Evolutionary conservation across 169 alveolate species (phyloP).

Genomic region (Cryptosporidium sp.): DNA sequence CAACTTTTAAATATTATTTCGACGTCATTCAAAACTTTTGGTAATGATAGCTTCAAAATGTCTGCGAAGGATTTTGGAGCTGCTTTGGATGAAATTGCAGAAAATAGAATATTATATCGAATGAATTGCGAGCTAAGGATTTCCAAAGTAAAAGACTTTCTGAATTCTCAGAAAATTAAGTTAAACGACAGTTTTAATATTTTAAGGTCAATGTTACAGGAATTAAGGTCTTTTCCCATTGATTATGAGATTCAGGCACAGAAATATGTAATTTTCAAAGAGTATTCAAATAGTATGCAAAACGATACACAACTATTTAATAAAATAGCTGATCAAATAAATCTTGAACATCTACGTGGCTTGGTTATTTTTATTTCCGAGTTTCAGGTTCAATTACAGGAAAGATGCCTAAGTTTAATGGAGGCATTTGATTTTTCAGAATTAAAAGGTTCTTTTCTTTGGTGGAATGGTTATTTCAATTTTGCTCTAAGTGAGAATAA

Average conservation of each 20-base stretch:
- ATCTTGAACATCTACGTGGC: background rate
- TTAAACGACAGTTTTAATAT: background rate
- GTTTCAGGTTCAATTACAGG: background rate
- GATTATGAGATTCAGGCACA: background rate
- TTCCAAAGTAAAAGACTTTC: background rate
- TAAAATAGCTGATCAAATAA: background rate
- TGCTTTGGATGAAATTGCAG: slow-evolving; percentile 8
- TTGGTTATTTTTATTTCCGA: background rate
- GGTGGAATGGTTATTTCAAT: background rate
- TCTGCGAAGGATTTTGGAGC: slow-evolving; percentile 6
- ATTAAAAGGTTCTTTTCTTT: background rate
- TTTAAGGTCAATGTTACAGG: background rate
- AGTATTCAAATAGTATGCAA: background rate
- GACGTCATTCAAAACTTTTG: slow-evolving; percentile 2
- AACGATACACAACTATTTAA: background rate
- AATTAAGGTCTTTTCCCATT: background rate
- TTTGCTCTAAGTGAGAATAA: background rate
- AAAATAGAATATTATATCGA: background rate
- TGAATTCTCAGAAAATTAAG: background rate
- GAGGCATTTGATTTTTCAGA: background rate
- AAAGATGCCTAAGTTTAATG: background rate
- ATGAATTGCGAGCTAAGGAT: background rate
- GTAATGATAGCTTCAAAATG: background rate
- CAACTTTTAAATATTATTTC: background rate
- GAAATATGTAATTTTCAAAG: background rate